Percentiles rank a stretch among this genome's conserved stretches.
Conservation (phyloP, 148 eudicot genomes). For the Fagopyrum esculentum region DNA sequence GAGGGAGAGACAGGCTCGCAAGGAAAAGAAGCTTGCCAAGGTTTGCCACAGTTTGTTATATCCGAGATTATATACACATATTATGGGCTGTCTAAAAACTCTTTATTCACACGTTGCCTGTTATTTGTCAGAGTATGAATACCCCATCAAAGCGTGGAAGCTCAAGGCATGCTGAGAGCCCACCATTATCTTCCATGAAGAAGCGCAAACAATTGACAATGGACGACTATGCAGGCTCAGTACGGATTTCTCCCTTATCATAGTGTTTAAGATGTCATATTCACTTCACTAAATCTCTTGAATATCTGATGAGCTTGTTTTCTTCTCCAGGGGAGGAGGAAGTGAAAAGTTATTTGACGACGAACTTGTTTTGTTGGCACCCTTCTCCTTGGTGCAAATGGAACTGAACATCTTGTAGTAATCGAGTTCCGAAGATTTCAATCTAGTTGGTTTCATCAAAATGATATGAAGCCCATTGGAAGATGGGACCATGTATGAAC, state of each 20-base stretch:
- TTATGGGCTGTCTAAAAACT: not conserved
- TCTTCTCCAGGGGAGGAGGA: constrained; percentile 52
- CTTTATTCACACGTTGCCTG: not conserved
- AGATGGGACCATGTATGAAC: not conserved
- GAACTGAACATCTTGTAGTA: not conserved
- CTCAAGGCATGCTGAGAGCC: constrained; percentile 60
- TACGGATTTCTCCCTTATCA: constrained; percentile 18
- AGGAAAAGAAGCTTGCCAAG: constrained; percentile 97
- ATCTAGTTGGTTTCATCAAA: not conserved
- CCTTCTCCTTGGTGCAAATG: not conserved
- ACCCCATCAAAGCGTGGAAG: constrained; percentile 69
- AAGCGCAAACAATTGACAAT: constrained; percentile 60
- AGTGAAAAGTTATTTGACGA: constrained; percentile 14
- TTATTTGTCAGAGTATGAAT: constrained; percentile 31
- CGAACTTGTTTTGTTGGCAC: not conserved
- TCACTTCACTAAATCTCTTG: not conserved
- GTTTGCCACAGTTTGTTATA: constrained; percentile 20
- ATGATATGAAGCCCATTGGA: not conserved
- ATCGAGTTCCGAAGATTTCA: not conserved
- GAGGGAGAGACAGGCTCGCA: constrained; percentile 95
- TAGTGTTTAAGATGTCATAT: not conserved
- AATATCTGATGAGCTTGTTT: not conserved
- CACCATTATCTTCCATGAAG: constrained; percentile 52
- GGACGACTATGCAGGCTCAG: constrained; percentile 65
- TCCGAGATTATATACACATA: not conserved